Evolutionary conservation across 176 grass and related monocot species (phyloP).

Genomic region (Bromus sterilis): DNA sequence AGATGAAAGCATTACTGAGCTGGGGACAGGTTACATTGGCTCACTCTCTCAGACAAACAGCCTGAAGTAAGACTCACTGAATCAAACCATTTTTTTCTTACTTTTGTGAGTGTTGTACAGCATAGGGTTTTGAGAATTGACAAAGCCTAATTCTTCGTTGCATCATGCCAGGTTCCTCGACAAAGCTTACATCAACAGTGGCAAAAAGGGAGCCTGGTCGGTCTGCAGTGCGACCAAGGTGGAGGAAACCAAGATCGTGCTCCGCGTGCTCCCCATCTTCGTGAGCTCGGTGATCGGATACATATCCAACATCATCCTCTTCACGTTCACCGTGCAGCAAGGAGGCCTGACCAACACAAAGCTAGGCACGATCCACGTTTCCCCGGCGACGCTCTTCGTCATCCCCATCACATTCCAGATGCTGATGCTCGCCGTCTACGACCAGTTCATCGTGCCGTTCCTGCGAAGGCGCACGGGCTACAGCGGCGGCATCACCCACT

Average conservation of each 20-base stretch:
- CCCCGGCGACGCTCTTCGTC: constrained; percentile 59
- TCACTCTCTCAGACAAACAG: constrained; percentile 31
- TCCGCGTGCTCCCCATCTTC: constrained; percentile 70
- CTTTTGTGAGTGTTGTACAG: too few species aligned
- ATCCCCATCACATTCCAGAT: constrained; percentile 67
- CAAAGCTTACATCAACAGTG: constrained; percentile 39
- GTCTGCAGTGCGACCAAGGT: constrained; percentile 53
- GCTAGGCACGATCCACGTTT: constrained; percentile 39
- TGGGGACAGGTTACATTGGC: background rate
- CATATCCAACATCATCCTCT: constrained; percentile 38
- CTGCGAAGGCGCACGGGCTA: constrained; percentile 46
- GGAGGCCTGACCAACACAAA: constrained; percentile 66
- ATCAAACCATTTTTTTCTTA: background rate
- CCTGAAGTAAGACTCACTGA: background rate
- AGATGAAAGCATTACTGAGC: constrained; percentile 5
- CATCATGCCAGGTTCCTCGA: constrained; percentile 49
- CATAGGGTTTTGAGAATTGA: background rate
- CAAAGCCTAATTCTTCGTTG: background rate
- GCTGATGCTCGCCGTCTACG: constrained; percentile 58
- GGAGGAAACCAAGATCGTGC: constrained; percentile 77
- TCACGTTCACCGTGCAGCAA: constrained; percentile 79
- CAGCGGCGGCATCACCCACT: constrained; percentile 55
- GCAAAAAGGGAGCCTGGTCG: constrained; percentile 39
- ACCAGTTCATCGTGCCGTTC: constrained; percentile 48
- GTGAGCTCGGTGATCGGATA: constrained; percentile 48